A percentile compares a stretch with the other conserved stretches of the same genome.
Conservation (phyloP, 768 basidiomycete genomes). For the Lactifluus subvellereus region DNA sequence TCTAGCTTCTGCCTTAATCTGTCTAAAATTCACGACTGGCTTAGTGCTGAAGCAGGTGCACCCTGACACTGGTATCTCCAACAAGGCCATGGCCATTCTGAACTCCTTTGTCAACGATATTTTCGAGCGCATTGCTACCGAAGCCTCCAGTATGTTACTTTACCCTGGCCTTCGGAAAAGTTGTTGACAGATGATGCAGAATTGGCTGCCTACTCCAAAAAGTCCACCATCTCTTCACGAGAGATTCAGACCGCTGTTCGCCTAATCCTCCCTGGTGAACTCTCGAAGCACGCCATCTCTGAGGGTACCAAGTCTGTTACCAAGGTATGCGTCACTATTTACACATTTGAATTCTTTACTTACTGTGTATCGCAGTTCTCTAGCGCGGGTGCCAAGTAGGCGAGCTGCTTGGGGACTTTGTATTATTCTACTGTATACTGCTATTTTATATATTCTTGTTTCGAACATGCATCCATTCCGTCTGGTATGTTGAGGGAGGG, state of each 20-base stretch:
- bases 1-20: not conserved
- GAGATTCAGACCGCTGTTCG: constrained; percentile 98
- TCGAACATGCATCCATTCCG: not conserved
- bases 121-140: constrained; percentile 87
- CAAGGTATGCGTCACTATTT: constrained; percentile 43
- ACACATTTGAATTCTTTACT: not conserved
- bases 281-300: constrained; percentile 90
- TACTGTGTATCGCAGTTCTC: constrained; percentile 46
- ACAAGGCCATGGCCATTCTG: constrained; percentile 96
- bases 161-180: not conserved
- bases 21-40: not conserved
- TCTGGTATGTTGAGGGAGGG: not conserved
- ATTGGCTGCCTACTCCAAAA: constrained; percentile 96
- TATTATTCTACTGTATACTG: constrained; percentile 29
- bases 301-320: constrained; percentile 94
- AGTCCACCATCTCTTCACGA: constrained; percentile 96
- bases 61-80: constrained; percentile 98
- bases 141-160: constrained; percentile 70
- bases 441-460: constrained; percentile 25
- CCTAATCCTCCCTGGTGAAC: constrained; percentile 92
- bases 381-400: constrained; percentile 62
- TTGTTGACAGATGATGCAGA: constrained; percentile 40
- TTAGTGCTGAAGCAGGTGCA: constrained; percentile 94
- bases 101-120: constrained; percentile 97
- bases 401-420: constrained; percentile 18